phyloP scores from a whole-genome alignment of 2,329 filamentous ascomycete species.

The Phialocephala sp. region DNA sequence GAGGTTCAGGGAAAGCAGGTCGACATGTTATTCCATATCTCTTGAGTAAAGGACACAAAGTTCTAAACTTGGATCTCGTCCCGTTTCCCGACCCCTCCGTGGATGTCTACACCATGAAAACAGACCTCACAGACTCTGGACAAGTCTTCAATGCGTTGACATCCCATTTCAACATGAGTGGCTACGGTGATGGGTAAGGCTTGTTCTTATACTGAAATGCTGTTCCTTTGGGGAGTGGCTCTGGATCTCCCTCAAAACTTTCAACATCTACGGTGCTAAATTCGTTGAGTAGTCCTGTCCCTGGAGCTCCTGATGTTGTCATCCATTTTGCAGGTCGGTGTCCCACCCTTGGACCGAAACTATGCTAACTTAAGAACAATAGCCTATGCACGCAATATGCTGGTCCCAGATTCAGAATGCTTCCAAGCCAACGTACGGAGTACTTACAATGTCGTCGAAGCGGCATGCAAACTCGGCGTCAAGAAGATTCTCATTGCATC shows the following conservation, averaged over 20 bases:
- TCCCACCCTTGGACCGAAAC: not conserved
- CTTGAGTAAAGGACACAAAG: constrained; percentile 43
- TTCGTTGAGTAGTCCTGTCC: constrained; percentile 37
- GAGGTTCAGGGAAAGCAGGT: constrained; percentile 46
- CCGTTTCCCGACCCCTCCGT: constrained; percentile 39
- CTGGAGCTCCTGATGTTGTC: constrained; percentile 60
- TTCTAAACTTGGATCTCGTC: constrained; percentile 46
- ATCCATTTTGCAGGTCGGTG: constrained; percentile 52
- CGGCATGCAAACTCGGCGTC: constrained; percentile 65
- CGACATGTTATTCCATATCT: constrained; percentile 45
- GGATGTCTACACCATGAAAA: constrained; percentile 45
- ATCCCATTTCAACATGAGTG: constrained; percentile 58
- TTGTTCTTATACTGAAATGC: no score
- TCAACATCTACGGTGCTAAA: no score
- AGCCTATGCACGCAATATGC: constrained; percentile 63
- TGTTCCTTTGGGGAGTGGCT: no score
- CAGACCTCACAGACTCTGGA: constrained; percentile 45
- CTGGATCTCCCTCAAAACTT: no score
- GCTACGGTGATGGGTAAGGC: constrained; percentile 42
- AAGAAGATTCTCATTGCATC: constrained; percentile 66
- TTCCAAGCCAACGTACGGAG: constrained; percentile 60
- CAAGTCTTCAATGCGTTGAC: constrained; percentile 48
- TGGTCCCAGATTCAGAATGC: constrained; percentile 64
- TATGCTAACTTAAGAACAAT: constrained; percentile 26
- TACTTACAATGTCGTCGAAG: constrained; percentile 68